Evolutionary conservation across 2,329 filamentous ascomycete species (phyloP).

Genomic region (Coniochaeta sp.): DNA sequence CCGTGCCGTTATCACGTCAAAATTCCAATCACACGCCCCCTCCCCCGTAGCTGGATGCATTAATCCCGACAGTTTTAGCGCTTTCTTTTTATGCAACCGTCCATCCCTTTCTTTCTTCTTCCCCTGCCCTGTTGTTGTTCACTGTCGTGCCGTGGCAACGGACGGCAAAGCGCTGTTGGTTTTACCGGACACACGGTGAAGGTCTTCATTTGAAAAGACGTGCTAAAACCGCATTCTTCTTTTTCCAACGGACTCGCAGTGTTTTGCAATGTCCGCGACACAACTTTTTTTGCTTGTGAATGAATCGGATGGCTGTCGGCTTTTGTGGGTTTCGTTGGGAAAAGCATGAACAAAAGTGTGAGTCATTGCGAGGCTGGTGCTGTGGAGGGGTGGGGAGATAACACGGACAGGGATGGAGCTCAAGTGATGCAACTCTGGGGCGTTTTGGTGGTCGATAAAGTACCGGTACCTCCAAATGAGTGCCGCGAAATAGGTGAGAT

Average conservation of each 20-base stretch:
- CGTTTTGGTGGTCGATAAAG: not conserved
- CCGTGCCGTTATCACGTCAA: not conserved
- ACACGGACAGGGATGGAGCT: not conserved
- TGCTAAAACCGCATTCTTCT: no score
- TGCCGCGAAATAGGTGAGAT: not conserved
- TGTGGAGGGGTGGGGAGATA: not conserved
- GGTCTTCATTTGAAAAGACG: no score
- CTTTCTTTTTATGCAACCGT: not conserved
- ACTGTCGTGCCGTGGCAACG: no score
- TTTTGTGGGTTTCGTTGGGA: not conserved
- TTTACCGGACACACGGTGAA: no score
- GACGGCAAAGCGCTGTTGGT: no score
- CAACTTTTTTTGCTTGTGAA: no score
- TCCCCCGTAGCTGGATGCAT: not conserved
- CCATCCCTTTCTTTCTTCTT: not conserved
- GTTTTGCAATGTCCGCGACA: no score
- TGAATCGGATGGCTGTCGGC: no score
- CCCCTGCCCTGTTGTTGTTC: no score
- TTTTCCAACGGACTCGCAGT: no score
- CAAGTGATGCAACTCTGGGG: not conserved
- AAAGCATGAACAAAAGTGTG: constrained; percentile 2
- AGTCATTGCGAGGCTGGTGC: constrained; percentile 1
- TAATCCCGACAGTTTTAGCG: constrained; percentile 2
- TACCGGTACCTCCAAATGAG: not conserved
- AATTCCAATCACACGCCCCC: not conserved